A percentile compares a stretch with the other conserved stretches of the same genome.
Evolutionary conservation across 2,329 filamentous ascomycete genomes (phyloP).

Genomic region (Paracoccidioides lutzii): DNA sequence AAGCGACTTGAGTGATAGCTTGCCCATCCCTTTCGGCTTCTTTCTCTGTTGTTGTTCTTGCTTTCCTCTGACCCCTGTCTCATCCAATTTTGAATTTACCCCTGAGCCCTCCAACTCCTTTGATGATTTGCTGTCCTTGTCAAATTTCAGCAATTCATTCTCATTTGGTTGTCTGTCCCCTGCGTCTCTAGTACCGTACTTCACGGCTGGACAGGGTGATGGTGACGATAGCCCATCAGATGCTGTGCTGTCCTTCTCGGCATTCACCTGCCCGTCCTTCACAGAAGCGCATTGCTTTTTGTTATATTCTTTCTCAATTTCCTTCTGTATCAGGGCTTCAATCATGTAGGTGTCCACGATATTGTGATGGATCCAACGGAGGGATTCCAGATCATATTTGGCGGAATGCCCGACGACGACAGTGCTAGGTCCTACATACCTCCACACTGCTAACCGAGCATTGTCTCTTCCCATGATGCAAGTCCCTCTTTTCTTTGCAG

Average conservation of each 20-base stretch:
- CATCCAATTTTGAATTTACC: not conserved
- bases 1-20: slow-evolving; percentile 14
- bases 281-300: not conserved
- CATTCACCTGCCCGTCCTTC: not conserved
- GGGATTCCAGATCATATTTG: slow-evolving; percentile 29
- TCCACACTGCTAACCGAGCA: slow-evolving; percentile 33
- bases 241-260: not conserved
- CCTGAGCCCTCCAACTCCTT: not conserved
- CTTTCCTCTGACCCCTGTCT: not conserved
- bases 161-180: not conserved
- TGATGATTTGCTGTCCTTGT: not conserved
- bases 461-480: slow-evolving; percentile 31
- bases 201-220: not conserved
- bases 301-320: not conserved
- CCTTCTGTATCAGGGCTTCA: slow-evolving; percentile 5
- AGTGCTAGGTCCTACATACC: slow-evolving; percentile 34
- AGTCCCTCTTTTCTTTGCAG: slow-evolving; percentile 21
- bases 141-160: not conserved
- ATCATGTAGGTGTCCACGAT: slow-evolving; percentile 35
- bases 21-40: not conserved
- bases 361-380: slow-evolving; percentile 38
- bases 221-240: no score
- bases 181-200: not conserved
- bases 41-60: not conserved
- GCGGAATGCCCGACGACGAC: slow-evolving; percentile 38